Percentiles rank a stretch among this genome's conserved stretches.
Evolutionary conservation across 495 filamentous ascomycete genomes (phyloP).

Genomic region (Letharia lupina): DNA sequence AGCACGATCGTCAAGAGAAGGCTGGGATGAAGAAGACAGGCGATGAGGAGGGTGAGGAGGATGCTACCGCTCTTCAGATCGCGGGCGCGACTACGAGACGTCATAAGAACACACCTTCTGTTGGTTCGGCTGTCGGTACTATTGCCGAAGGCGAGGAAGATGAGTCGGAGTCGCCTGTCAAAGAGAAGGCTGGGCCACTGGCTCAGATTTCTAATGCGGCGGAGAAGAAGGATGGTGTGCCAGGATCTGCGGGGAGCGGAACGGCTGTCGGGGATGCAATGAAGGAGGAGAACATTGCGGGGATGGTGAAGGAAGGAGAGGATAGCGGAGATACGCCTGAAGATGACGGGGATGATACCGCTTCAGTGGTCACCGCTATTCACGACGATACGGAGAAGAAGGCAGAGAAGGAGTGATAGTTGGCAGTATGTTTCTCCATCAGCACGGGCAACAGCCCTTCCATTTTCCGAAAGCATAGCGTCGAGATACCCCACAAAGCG

Average conservation of each 20-base stretch:
- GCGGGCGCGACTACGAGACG: slow-evolving; percentile 61
- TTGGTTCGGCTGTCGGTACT: slow-evolving; percentile 62
- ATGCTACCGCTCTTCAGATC: slow-evolving; percentile 33
- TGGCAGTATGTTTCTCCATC: not conserved
- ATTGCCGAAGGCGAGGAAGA: slow-evolving; percentile 68
- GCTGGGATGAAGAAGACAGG: slow-evolving; percentile 68
- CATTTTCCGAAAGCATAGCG: not conserved
- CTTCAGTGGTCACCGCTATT: not conserved
- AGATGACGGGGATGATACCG: not conserved
- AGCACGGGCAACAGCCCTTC: not conserved
- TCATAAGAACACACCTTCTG: slow-evolving; percentile 65
- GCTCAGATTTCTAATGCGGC: slow-evolving; percentile 20
- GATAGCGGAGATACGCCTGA: not conserved
- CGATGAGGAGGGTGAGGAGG: slow-evolving; percentile 26
- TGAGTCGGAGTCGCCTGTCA: slow-evolving; percentile 25
- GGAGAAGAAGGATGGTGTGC: slow-evolving; percentile 14
- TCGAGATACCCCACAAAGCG: slow-evolving; percentile 6
- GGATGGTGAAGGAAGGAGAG: not conserved
- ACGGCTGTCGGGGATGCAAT: not conserved
- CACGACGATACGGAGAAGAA: not conserved
- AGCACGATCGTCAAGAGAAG: slow-evolving; percentile 12
- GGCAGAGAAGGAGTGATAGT: not conserved
- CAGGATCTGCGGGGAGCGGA: not conserved
- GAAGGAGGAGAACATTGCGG: slow-evolving; percentile 1
- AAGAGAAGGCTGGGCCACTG: slow-evolving; percentile 15